Conservation (phyloP, 139 green algal genomes). For the Asterochloris erici region DNA sequence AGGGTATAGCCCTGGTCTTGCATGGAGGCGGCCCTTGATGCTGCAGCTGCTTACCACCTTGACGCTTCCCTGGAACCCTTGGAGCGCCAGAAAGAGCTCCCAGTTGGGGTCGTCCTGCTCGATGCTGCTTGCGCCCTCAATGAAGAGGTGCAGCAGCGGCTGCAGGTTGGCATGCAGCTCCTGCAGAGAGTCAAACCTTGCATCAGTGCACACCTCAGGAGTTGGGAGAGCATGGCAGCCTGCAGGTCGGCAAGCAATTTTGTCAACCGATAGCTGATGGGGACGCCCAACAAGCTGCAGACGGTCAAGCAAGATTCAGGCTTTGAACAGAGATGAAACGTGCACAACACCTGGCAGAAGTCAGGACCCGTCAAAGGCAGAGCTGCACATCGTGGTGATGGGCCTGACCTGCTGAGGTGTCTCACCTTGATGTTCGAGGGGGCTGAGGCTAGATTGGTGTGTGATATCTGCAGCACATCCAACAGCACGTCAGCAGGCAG, state of each 20-base stretch:
- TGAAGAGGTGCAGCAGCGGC: conserved; percentile 81
- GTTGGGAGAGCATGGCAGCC: not conserved
- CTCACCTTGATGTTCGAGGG: no score
- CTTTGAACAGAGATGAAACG: not conserved
- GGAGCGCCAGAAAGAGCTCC: conserved; percentile 65
- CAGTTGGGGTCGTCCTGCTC: conserved; percentile 69
- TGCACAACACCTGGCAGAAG: not conserved
- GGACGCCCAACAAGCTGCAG: not conserved
- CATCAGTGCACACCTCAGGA: not conserved
- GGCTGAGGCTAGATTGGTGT: no score
- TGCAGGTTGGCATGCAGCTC: conserved; percentile 72
- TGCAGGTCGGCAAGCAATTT: not conserved
- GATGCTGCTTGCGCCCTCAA: conserved; percentile 77
- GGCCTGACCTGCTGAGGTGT: no score
- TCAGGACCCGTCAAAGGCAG: not conserved
- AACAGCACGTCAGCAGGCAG: no score
- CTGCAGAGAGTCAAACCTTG: conserved; percentile 26
- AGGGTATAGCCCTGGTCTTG: not conserved
- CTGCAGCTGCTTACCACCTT: conserved; percentile 8
- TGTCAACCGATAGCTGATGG: not conserved
- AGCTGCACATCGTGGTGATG: no score
- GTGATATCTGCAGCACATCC: no score
- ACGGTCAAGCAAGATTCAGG: not conserved
- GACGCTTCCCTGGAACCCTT: conserved; percentile 1
- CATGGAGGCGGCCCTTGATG: not conserved